Evolutionary conservation across 177 flowering plant species (phyloP), one percentile per base, ranked within the genome.

Genomic region (Vitis hybrid): DNA sequence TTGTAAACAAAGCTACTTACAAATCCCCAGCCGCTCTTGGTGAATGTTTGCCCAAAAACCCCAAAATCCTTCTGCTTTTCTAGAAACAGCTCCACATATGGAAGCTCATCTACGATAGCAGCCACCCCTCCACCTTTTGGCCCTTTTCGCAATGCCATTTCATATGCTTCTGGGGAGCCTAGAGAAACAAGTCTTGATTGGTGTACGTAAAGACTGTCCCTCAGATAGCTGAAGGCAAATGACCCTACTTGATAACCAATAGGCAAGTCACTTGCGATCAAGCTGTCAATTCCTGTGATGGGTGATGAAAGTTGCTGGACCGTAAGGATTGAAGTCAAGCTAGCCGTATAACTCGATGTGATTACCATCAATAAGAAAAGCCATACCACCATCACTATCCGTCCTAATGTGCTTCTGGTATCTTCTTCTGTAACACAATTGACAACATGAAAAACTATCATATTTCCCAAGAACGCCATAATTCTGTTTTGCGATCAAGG

Each of bases 221-320:
- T 59, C 64, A 91, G 72, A 77, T 88, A 91, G 72, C 65, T 71
- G 53, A 59, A 63, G 44, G 86, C 85, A 81, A 88, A 91, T 22
- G 97, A 89, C 1, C 97, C 97, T n/a, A 74, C 87, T 80, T 88
- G 97, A 72, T 73, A 86, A 19, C 94, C 97, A 67, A 91, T 88
- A 0, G 84, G 94, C 83, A 69, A 77, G n/a, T 79, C 73, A 67
- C 83, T 83, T 53, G 89, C 69, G 60, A 88, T 77, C 81, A 91
- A 81, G 73, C 91, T 87, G 54, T 90, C 94, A 14, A 91, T 83
- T 62, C 94, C 97, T 1, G 79, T 83, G 60, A 91, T 85, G 38
- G 89, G 79, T 9, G 92, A 88, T 31, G 94, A 81, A 19, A 91
- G 89, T 69, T 88, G 91, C 70, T 87, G 89, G 57, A 91, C 77